Conservation (phyloP, 2,329 filamentous ascomycete genomes). For the Talaromyces atroroseus region DNA sequence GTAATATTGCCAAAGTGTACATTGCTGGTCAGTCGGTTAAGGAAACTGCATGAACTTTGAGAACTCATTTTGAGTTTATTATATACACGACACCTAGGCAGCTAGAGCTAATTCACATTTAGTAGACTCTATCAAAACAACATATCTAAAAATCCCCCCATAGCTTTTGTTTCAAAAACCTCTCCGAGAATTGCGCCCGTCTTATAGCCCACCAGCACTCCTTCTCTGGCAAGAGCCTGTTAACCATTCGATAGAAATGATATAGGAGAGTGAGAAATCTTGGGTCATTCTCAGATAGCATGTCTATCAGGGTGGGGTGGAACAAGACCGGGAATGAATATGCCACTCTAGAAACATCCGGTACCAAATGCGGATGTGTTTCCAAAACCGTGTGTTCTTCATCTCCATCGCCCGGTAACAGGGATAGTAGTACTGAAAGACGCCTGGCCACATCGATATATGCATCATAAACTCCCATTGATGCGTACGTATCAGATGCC, state of each 20-base stretch:
- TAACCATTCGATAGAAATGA: conserved; percentile 8
- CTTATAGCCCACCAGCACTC: conserved; percentile 9
- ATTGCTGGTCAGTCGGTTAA: conserved; percentile 44
- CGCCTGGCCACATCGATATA: conserved; percentile 5
- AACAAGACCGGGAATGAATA: conserved; percentile 8
- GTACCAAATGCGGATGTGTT: neutral
- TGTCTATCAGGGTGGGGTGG: neutral
- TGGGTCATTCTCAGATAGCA: conserved; percentile 7
- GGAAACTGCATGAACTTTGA: neutral
- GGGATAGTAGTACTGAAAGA: conserved; percentile 9
- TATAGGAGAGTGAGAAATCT: conserved; percentile 3
- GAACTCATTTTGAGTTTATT: neutral
- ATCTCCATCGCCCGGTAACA: neutral
- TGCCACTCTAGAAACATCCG: conserved; percentile 2
- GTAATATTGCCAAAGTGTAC: conserved; percentile 54
- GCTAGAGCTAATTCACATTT: too few species aligned
- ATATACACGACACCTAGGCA: neutral
- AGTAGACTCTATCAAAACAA: neutral
- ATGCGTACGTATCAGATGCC: neutral
- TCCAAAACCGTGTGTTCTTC: neutral
- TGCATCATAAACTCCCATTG: neutral
- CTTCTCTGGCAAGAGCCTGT: neutral
- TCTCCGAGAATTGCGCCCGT: neutral
- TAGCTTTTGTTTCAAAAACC: conserved; percentile 1
- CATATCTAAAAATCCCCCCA: too few species aligned